These are phyloP conservation scores for Lactifluus echinatus DNA, from an alignment of 768 basidiomycete genomes.

Conservation along the genomic window DNA sequence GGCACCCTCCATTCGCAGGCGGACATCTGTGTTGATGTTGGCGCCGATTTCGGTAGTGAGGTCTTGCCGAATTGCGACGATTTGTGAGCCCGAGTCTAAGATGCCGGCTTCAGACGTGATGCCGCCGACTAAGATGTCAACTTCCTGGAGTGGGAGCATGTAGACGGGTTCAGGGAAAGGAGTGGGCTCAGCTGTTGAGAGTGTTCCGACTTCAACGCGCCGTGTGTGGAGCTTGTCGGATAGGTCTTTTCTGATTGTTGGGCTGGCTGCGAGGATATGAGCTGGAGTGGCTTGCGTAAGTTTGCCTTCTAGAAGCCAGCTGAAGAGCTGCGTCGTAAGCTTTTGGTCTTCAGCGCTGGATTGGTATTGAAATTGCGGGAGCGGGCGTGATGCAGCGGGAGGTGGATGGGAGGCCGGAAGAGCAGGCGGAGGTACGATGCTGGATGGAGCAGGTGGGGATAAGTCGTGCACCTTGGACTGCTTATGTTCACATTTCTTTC, in stretches of 20 bases:
- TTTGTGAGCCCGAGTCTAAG: not conserved
- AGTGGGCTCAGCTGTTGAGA: not conserved
- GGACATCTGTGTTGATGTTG: not conserved
- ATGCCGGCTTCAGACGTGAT: not conserved
- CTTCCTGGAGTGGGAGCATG: not conserved
- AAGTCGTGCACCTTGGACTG: conserved; percentile 28
- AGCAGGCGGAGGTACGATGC: not conserved
- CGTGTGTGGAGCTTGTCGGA: not conserved
- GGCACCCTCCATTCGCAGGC: not conserved
- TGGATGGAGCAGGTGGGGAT: not conserved
- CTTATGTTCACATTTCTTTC: conserved; percentile 35
- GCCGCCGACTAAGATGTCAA: not conserved
- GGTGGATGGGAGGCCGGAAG: not conserved
- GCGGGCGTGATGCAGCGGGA: not conserved
- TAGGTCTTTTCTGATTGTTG: not conserved
- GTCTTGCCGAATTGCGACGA: not conserved
- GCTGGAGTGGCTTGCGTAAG: conserved; percentile 33
- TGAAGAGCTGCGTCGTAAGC: not conserved
- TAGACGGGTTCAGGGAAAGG: not conserved
- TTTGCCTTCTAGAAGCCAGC: conserved; percentile 20
- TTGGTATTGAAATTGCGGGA: not conserved
- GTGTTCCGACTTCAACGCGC: not conserved
- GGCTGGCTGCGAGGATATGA: not conserved
- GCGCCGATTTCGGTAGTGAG: not conserved
- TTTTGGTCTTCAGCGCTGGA: not conserved